Evolutionary conservation across 2,329 filamentous ascomycete species (phyloP), one percentile per base, ranked within the genome.

Genomic region (Sclerotiophoma versabilis): DNA sequence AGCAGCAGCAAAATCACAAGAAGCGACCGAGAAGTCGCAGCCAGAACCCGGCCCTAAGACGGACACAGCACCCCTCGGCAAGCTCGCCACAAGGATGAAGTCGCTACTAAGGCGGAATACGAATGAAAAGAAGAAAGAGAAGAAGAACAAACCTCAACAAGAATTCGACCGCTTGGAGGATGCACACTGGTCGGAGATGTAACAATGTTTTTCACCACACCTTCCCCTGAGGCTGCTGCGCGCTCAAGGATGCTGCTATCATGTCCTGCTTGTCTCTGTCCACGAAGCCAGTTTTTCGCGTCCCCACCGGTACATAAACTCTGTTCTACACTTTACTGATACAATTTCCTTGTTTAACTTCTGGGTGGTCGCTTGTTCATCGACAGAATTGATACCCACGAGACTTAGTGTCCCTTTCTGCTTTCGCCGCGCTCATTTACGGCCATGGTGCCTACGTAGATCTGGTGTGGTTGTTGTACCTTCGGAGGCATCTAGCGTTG

Each of bases 151-250:
- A 36, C 27, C 34, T 1, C 36, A 65, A 9, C 57, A 65, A 14
- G 68, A 73, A 19, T 54, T 73, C 3, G 68, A 70, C 26, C 64
- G 65, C 12, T 58, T 72, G 36, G 72, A 74, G 37, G 65, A 68
- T 19, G 57, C 68, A 4, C 72, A 75, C 49, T 75, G 72, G 72
- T 70, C 72, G 8, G 72, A 75, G 50, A 71, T 75, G 65, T 75
- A 20, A 43, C 15, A 29, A 44, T 12, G n/a, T 32, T 12, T 9
- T n/a, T 14, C 2, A 5, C 3, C 12, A 33, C 20, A 15, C n/a
- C 17, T 2, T 17, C 6, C 12, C 26, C 22, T 20, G 9, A 2
- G 4, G 19, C 15, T n/a, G n/a, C n/a, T n/a, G n/a, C n/a, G n/a
- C n/a, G n/a, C n/a, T n/a, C n/a, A n/a, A n/a, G n/a, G n/a, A n/a